Base-by-base conservation (phyloP, 805 yeast genomes). In the Saturnispora saitoi region DNA sequence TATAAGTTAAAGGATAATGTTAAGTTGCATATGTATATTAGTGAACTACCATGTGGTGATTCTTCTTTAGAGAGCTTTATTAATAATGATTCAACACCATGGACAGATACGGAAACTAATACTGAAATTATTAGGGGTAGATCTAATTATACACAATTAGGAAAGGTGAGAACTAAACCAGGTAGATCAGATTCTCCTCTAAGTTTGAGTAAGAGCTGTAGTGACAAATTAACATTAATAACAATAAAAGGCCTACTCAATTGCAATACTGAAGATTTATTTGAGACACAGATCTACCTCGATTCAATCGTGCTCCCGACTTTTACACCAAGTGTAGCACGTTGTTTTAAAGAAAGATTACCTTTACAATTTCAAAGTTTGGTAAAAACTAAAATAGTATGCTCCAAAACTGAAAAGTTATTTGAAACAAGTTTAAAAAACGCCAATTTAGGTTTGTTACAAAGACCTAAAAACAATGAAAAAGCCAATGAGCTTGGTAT, bases 21-120 rank as follows among this genome's bases (percentile, higher is more conserved):
- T 41, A 58, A 69, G 43, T 63, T 88, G 48, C 82, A 80, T 0
- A 60, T 88, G 53, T 82, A 78, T 51, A 68, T 85, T 5, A 78
- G 90, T 10, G 93, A 85, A 52, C 70, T 82, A 0, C 97, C 97
- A 0, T 90, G 98, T 68, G 98, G 98, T 1, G 97, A 90, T 61
- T 81, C 86, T 0, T 83, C 95, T 5, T 76, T 88, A 78, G 73
- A 72, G 29, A 54, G 64, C n/a, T 36, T 65, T 0, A 58, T 61
- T 24, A 50, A 67, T 3, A 53, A 59, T 14, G 48, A 47, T 34
- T 40, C 47, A n/a, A n/a, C 30, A 43, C 56, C 12, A 46, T 45
- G 45, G 55, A 49, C 1, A 17, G 52, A 11, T 54, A 63, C 63
- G 51, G 48, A 43, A 38, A 15, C 47, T 2, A 41, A 44, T 9